phyloP scores from a whole-genome alignment of 805 yeast species.

The Barnettozyma vustinii region DNA sequence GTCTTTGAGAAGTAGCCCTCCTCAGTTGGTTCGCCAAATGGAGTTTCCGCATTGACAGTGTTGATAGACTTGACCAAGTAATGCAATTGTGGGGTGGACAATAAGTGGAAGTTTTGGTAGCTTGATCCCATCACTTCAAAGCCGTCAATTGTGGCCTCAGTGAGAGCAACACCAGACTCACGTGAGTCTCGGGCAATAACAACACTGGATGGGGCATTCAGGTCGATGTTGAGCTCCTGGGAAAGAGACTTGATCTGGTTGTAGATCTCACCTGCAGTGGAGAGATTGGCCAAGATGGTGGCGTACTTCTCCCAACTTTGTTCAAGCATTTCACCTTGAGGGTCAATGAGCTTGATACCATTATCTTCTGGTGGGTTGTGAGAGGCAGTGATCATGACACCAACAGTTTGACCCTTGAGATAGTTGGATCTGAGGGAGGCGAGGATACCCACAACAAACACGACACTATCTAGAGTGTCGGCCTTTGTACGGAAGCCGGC shows the following conservation, averaged over 20 bases:
- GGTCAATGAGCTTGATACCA: conserved; percentile 93
- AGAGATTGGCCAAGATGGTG: conserved; percentile 71
- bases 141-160: conserved; percentile 57
- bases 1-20: conserved; percentile 67
- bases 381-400: conserved; percentile 96
- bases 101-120: conserved; percentile 53
- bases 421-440: conserved; percentile 80
- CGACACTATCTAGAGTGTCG: conserved; percentile 65
- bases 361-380: conserved; percentile 91
- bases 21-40: conserved; percentile 59
- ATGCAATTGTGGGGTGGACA: conserved; percentile 94
- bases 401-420: conserved; percentile 64
- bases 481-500: conserved; percentile 92
- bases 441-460: conserved; percentile 75
- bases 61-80: conserved; percentile 73
- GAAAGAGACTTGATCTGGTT: conserved; percentile 34
- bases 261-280: conserved; percentile 38
- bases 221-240: conserved; percentile 40
- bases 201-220: conserved; percentile 38
- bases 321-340: conserved; percentile 84
- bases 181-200: conserved; percentile 86
- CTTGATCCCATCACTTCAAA: conserved; percentile 42
- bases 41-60: conserved; percentile 35
- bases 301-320: conserved; percentile 81
- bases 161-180: conserved; percentile 69